Conservation (phyloP, 2,329 filamentous ascomycete species). For the Xylaria multiplex region DNA sequence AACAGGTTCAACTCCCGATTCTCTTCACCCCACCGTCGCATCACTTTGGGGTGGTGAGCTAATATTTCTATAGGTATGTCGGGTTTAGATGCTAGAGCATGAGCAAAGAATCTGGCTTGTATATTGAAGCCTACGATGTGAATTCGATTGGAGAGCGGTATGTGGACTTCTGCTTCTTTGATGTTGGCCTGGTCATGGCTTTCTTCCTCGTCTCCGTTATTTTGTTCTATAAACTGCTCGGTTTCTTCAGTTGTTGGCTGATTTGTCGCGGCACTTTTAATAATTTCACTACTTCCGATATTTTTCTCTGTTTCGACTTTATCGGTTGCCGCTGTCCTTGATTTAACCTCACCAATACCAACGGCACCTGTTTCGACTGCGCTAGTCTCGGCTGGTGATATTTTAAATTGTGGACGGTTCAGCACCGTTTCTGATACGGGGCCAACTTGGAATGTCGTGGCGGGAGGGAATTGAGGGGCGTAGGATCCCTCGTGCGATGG, state of each 20-base stretch:
- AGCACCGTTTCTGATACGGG: not conserved
- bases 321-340: too few species aligned
- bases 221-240: not conserved
- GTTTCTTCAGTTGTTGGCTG: not conserved
- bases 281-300: not conserved
- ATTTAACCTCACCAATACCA: not conserved
- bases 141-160: constrained; percentile 51
- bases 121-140: constrained; percentile 73
- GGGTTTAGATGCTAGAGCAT: constrained; percentile 67
- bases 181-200: not conserved
- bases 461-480: constrained; percentile 40
- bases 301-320: not conserved
- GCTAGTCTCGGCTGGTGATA: not conserved
- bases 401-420: not conserved
- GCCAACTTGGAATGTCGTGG: not conserved
- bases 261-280: not conserved
- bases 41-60: constrained; percentile 59
- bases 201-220: too few species aligned
- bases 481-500: constrained; percentile 36
- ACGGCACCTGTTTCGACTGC: not conserved
- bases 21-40: constrained; percentile 59
- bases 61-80: constrained; percentile 72
- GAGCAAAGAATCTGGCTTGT: constrained; percentile 72
- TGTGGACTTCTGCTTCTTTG: not conserved
- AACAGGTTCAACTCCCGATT: constrained; percentile 57